Evolutionary conservation across 345 rosid genomes (phyloP).

Genomic region (Gossypium arboreum): DNA sequence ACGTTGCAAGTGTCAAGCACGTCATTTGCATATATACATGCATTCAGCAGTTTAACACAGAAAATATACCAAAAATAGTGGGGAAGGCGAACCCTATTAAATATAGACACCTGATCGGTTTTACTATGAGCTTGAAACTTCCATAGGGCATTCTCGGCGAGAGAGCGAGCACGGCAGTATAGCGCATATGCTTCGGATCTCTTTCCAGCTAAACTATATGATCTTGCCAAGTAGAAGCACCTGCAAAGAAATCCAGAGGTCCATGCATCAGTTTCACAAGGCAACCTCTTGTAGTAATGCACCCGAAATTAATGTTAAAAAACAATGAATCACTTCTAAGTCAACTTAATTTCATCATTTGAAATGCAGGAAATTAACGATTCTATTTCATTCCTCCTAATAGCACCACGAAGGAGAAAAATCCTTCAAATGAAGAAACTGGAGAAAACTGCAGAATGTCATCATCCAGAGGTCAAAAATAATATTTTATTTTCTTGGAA

Average conservation of each 20-base stretch:
- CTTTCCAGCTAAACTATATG: constrained; percentile 90
- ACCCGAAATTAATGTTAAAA: neutral
- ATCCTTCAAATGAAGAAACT: neutral
- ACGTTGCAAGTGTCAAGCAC: neutral
- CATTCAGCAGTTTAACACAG: constrained; percentile 1
- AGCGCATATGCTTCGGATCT: constrained; percentile 82
- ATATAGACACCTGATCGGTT: constrained; percentile 50
- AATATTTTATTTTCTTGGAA: neutral
- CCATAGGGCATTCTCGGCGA: constrained; percentile 64
- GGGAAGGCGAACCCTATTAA: neutral
- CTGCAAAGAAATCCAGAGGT: constrained; percentile 38
- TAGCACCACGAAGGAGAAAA: neutral
- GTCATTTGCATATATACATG: neutral
- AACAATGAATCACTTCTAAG: neutral
- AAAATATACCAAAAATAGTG: neutral
- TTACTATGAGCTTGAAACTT: constrained; percentile 37
- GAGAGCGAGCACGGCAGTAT: constrained; percentile 67
- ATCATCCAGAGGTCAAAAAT: neutral
- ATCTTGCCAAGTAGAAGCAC: constrained; percentile 89
- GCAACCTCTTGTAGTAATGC: neutral
- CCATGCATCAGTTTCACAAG: constrained; percentile 9
- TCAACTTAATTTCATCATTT: neutral
- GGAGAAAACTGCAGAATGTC: neutral
- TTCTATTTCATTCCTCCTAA: neutral
- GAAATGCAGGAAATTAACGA: neutral